Evolutionary conservation across 148 eudicot species (phyloP).

Genomic region (Heliamphora exappendiculata): DNA sequence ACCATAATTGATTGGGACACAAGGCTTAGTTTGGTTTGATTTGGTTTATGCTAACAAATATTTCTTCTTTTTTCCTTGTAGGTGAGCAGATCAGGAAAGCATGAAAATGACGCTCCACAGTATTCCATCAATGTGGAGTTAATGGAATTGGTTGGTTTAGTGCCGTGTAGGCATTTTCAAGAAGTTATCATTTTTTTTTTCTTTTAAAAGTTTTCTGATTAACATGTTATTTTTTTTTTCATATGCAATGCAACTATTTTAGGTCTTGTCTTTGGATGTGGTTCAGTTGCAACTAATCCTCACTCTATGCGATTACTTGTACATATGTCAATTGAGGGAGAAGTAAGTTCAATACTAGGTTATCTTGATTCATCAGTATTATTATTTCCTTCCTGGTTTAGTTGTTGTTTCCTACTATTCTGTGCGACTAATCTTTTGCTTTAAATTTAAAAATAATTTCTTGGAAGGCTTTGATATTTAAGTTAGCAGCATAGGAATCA

Average conservation of each 20-base stretch:
- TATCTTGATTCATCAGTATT: not conserved
- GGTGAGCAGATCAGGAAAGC: slow-evolving; percentile 77
- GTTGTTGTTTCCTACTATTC: not conserved
- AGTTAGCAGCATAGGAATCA: not conserved
- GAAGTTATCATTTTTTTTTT: not conserved
- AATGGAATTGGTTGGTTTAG: slow-evolving; percentile 49
- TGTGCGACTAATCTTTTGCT: not conserved
- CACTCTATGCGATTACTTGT: slow-evolving; percentile 56
- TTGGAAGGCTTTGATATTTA: not conserved
- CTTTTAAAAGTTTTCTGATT: not conserved
- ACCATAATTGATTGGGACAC: too few relatives aligned
- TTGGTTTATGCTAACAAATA: not conserved
- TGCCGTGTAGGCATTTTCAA: slow-evolving; percentile 5
- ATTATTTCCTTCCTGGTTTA: not conserved
- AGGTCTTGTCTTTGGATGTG: slow-evolving; percentile 69
- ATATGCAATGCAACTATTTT: slow-evolving; percentile 14
- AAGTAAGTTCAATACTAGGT: slow-evolving; percentile 39
- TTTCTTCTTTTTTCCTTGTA: slow-evolving; percentile 23
- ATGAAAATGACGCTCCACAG: slow-evolving; percentile 70
- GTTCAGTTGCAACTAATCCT: slow-evolving; percentile 62
- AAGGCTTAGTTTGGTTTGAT: too few relatives aligned
- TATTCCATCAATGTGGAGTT: slow-evolving; percentile 57
- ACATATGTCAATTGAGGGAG: slow-evolving; percentile 62
- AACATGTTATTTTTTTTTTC: not conserved
- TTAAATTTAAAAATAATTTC: not conserved